Percentiles rank a stretch among this genome's conserved stretches.
These are phyloP conservation scores for Pichia sp. DNA, from an alignment of 1,139 yeast genomes.

Conservation along the genomic window DNA sequence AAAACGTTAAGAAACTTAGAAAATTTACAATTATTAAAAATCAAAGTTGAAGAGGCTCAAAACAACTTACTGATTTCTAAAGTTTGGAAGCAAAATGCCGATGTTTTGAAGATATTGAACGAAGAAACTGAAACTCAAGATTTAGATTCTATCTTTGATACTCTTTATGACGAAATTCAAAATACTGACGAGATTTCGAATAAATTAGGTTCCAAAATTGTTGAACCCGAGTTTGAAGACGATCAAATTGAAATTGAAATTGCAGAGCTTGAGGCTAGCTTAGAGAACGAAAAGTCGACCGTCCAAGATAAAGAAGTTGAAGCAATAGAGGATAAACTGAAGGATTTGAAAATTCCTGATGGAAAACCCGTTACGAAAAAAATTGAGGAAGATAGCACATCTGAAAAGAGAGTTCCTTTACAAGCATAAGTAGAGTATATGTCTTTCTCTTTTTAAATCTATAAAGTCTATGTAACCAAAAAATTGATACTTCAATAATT, in stretches of 20 bases:
- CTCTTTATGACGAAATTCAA: conserved; percentile 30
- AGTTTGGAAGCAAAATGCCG: conserved; percentile 32
- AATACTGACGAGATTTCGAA: conserved; percentile 28
- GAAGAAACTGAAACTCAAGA: conserved; percentile 16
- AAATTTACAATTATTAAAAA: conserved; percentile 33
- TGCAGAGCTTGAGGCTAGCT: conserved; percentile 14
- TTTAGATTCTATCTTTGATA: conserved; percentile 31
- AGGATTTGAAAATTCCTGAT: conserved; percentile 12
- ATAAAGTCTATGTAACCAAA: background rate
- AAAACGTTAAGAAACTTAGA: conserved; percentile 28
- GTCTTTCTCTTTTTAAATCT: too few relatives aligned
- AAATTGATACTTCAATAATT: too few relatives aligned
- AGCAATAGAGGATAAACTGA: conserved; percentile 10
- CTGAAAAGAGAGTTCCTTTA: background rate
- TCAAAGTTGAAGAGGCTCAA: conserved; percentile 41
- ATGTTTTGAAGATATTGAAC: conserved; percentile 35
- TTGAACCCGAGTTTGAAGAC: background rate
- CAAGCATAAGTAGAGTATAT: background rate
- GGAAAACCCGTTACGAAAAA: background rate
- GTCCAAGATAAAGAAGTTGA: background rate
- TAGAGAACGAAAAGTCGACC: background rate
- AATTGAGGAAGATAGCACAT: background rate
- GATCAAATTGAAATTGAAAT: conserved; percentile 19
- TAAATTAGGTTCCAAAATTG: conserved; percentile 25
- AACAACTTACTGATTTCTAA: conserved; percentile 32